Evolutionary conservation across 345 rosid genomes (phyloP), one percentile per base, ranked within the genome.

Genomic region (Moricandia moricandioides): DNA sequence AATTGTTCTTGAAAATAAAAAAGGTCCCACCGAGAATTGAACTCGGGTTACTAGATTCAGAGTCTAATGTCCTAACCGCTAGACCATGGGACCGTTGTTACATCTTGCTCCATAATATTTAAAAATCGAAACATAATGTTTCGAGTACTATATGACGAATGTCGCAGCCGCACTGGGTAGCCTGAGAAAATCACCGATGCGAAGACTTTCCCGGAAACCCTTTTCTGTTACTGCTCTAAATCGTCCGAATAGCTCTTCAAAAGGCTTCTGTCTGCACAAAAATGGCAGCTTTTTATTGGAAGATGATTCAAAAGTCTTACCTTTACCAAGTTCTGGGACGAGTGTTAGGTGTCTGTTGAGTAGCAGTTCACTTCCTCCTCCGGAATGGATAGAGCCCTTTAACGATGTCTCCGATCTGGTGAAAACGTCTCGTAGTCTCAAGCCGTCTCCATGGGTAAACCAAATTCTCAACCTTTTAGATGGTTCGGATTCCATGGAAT

Each of bases 31-130:
- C 91, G 91, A 89, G 89, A 91, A 61, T 89, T 88, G 98, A 93
- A 91, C 91, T 89, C 91, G 95, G 93, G 96, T 89, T 88, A 90
- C 89, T 86, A 85, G 90, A 93, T 89, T 88, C 94, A 88, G 90
- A 89, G 95, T 89, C 96, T 84, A 87, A 91, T 88, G 91, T 88
- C 92, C 97, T 88, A 34, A 91, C 96, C 92, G 76, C 97, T 85
- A 89, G 96, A 79, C 82, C 82, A 69, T 73, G 74, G 82, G 78
- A 73, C 82, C 71, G 43, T 39, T 56, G 51, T 43, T 16, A 0
- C 1, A 51, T 0, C 1, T 0, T 3, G 0, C 18, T 8, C 2
- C 12, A 8, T 0, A 1, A 17, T n/a, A 0, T 0, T 0, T 1
- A 4, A 39, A 31, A 24, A 16, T 0, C 4, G 0, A 3, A 33